A percentile compares a stretch with the other conserved stretches of the same genome.
Conservation (phyloP, 2,329 filamentous ascomycete genomes). For the Cercospora citrullina region DNA sequence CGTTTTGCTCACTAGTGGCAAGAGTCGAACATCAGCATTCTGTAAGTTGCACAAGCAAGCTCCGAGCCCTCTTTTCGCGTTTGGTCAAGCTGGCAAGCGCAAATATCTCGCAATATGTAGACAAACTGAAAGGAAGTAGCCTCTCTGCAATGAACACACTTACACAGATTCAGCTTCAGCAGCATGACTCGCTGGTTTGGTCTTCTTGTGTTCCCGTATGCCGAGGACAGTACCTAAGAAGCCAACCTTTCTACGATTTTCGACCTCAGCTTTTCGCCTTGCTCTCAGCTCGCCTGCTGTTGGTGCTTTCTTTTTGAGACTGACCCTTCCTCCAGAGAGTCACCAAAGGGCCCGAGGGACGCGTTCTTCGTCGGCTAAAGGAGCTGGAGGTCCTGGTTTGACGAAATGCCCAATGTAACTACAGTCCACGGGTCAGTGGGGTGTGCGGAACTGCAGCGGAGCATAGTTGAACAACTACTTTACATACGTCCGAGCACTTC, state of each 20-base stretch:
- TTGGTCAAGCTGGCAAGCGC: too few species aligned
- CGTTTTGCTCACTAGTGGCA: background rate
- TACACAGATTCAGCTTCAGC: background rate
- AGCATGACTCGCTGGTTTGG: background rate
- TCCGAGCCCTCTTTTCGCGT: too few species aligned
- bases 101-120: too few species aligned
- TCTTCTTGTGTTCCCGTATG: background rate
- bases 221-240: constrained; percentile 13
- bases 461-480: background rate
- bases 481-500: constrained; percentile 7
- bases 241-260: constrained; percentile 12
- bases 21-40: background rate
- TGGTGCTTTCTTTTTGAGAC: constrained; percentile 9
- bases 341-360: constrained; percentile 16
- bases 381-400: background rate
- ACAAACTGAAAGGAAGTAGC: too few species aligned
- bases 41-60: too few species aligned
- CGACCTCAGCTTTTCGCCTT: constrained; percentile 8
- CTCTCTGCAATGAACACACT: background rate
- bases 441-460: background rate
- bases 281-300: constrained; percentile 15
- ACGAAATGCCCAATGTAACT: background rate
- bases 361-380: constrained; percentile 12
- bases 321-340: constrained; percentile 16
- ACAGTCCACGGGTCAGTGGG: background rate